These are phyloP conservation scores for Talaromyces albobiverticillius DNA, from an alignment of 2,329 filamentous ascomycete genomes.

Conservation along the genomic window DNA sequence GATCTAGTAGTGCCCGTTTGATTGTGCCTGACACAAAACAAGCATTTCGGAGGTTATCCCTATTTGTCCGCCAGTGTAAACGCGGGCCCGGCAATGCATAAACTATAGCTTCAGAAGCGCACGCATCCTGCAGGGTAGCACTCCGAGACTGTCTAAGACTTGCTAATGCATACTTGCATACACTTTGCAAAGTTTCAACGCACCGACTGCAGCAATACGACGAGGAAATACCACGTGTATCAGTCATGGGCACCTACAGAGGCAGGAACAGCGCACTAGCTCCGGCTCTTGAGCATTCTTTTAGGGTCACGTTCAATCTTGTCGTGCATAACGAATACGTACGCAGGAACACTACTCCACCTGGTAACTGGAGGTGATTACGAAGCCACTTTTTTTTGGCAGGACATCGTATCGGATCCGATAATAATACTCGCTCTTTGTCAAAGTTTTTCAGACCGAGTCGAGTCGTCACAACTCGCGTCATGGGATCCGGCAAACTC, in stretches of 20 bases:
- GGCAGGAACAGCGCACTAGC: not conserved
- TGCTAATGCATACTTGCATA: not conserved
- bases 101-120: not conserved
- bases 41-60: not conserved
- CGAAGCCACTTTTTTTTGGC: no score
- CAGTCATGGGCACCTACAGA: not conserved
- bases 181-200: no score
- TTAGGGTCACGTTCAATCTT: no score
- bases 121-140: not conserved
- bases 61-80: not conserved
- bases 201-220: not conserved
- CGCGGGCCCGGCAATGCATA: not conserved
- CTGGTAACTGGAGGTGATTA: no score
- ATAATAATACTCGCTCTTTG: no score
- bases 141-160: not conserved
- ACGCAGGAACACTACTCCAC: no score
- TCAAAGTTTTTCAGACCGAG: no score
- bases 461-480: not conserved
- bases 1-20: no score
- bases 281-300: no score
- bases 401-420: no score
- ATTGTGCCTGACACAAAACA: not conserved
- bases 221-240: not conserved
- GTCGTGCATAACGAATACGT: no score
- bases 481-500: not conserved